Base-by-base conservation (phyloP, 148 eudicot species). In the Bassia scoparia region DNA sequence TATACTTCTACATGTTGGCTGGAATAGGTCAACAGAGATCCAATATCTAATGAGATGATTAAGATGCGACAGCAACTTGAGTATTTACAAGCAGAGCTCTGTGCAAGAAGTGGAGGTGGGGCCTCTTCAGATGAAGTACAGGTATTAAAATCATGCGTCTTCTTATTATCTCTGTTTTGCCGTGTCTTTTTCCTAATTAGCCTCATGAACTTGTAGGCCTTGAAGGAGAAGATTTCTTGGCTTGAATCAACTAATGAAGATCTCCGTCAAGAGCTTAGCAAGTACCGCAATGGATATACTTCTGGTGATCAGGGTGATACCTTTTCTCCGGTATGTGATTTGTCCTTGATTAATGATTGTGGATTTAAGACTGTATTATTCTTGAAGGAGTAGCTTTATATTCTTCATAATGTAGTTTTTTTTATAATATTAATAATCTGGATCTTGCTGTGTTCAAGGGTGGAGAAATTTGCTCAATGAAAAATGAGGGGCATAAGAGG, bases 51-150 rank as follows among this genome's bases (percentile, higher is more conserved):
- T 79, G 99, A 96, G 81, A 92, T 96, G 97, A 80, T 90, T 77
- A 92, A 90, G 84, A 96, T 96, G 99, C 88, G 99, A 48, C 96
- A 91, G 79, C 93, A 95, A 76, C 84, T 95, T 74, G 96, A 89
- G 81, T 91, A 67, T 79, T 85, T 95, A 79, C 99, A 90, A 76
- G 99, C 97, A 61, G 97, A 95, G 85, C 99, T 95, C 78, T 88
- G 96, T 82, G 90, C 94, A 46, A 87, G 97, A 76, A 96, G 96
- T 31, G 92, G 92, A 81, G 96, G 96, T 66, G 96, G 93, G 71
- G 78, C 85, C 70, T 84, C 96, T 58, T 82, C 87, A 60, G 81
- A 82, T 82, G 93, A 89, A 85, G 74, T 92, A 60, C 96, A 89
- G 94, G 99, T 95, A 79, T 63, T 60, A 61, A 18, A 13, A 29